Evolutionary conservation across 768 basidiomycete species (phyloP).

Genomic region (Tylopilus subfusipes): DNA sequence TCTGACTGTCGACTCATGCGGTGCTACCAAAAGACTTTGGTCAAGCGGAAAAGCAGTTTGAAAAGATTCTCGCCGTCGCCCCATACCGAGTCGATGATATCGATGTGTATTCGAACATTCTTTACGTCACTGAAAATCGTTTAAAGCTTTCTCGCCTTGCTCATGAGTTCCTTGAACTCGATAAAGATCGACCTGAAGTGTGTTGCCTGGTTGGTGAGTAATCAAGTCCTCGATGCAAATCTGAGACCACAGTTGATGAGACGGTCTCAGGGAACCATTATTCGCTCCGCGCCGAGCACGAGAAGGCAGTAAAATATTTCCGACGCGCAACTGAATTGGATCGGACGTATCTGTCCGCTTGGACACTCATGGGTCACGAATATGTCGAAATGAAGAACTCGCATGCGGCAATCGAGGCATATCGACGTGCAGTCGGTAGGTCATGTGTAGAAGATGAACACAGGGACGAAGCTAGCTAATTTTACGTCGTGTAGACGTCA

Average conservation of each 20-base stretch:
- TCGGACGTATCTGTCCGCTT: conserved; percentile 90
- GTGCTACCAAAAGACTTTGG: conserved; percentile 64
- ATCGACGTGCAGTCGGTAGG: conserved; percentile 91
- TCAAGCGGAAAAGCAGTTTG: conserved; percentile 81
- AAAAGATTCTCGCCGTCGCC: conserved; percentile 73
- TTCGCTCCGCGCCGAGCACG: conserved; percentile 88
- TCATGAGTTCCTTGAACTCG: conserved; percentile 83
- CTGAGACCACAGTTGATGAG: not conserved
- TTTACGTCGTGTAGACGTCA: conserved; percentile 63
- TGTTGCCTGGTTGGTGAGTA: conserved; percentile 89
- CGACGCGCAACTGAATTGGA: conserved; percentile 92
- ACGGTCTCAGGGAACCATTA: conserved; percentile 84
- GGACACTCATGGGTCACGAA: conserved; percentile 99
- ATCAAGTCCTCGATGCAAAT: not conserved
- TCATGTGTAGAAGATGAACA: not conserved
- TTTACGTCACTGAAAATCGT: conserved; percentile 90
- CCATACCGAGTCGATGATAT: conserved; percentile 92
- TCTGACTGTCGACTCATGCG: conserved; percentile 2
- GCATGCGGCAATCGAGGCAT: conserved; percentile 97
- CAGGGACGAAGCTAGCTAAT: not conserved
- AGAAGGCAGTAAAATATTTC: conserved; percentile 95
- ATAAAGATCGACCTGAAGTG: conserved; percentile 93
- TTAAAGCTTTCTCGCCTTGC: conserved; percentile 88
- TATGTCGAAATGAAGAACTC: conserved; percentile 99
- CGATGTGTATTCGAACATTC: conserved; percentile 93